Percentiles rank a stretch among this genome's conserved stretches.
Conservation (phyloP, 495 filamentous ascomycete genomes). For the Hypoxylon lenormandii region DNA sequence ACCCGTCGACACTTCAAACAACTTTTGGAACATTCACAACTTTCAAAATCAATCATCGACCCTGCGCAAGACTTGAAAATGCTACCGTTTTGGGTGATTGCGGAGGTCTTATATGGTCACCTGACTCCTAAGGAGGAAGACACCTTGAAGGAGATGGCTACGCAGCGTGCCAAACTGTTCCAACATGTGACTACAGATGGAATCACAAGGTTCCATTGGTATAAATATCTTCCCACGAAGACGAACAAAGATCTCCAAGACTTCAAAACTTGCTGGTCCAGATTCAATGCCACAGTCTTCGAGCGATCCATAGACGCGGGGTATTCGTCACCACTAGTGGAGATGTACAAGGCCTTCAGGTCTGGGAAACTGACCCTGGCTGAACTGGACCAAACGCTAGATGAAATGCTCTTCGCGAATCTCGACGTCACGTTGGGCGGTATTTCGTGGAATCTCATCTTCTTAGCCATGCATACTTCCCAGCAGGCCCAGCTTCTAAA, state of each 20-base stretch:
- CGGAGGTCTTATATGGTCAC: slow-evolving; percentile 53
- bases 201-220: background rate
- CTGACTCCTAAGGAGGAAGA: slow-evolving; percentile 16
- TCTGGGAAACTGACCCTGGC: slow-evolving; percentile 43
- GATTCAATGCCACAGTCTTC: too few relatives aligned
- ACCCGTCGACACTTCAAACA: background rate
- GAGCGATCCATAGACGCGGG: background rate
- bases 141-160: background rate
- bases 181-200: background rate
- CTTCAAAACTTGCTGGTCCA: background rate
- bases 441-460: slow-evolving; percentile 56
- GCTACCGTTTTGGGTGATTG: slow-evolving; percentile 54
- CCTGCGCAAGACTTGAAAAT: slow-evolving; percentile 53
- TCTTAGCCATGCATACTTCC: slow-evolving; percentile 52
- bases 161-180: background rate
- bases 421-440: slow-evolving; percentile 59
- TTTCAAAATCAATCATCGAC: background rate
- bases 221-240: background rate
- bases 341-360: slow-evolving; percentile 41
- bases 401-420: slow-evolving; percentile 62
- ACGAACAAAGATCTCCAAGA: background rate
- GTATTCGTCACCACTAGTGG: slow-evolving; percentile 27
- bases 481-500: slow-evolving; percentile 46
- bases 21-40: background rate
- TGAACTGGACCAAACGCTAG: slow-evolving; percentile 60